Conservation (phyloP, 129 eudicot genomes). For the Flaveria bidentis region DNA sequence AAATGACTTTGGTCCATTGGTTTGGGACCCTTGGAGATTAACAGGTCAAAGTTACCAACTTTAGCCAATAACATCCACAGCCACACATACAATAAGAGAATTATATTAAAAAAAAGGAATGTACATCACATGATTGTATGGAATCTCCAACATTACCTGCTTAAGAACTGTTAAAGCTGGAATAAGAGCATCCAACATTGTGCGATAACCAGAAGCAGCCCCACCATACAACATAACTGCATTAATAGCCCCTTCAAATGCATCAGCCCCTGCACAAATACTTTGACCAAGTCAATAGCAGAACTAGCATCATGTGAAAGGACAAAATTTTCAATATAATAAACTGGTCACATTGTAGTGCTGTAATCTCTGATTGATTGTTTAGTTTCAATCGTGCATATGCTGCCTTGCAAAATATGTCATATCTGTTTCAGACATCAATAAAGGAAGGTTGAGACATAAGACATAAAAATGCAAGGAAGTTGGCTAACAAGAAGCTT, state of each 20-base stretch:
- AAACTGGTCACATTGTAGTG: slow-evolving; percentile 53
- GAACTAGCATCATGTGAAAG: background rate
- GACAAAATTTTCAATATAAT: background rate
- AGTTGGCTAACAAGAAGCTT: background rate
- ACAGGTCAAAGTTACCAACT: background rate
- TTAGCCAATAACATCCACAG: background rate
- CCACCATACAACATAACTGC: slow-evolving; percentile 95
- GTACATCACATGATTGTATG: background rate
- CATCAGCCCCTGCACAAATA: slow-evolving; percentile 71
- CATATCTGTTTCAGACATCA: slow-evolving; percentile 61
- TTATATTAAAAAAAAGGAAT: background rate
- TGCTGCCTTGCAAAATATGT: slow-evolving; percentile 90
- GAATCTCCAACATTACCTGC: slow-evolving; percentile 48
- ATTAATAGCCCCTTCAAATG: slow-evolving; percentile 84
- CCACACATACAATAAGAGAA: background rate
- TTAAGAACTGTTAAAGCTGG: slow-evolving; percentile 70
- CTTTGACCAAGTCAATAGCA: slow-evolving; percentile 23
- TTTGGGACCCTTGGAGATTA: no score
- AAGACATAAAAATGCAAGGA: background rate
- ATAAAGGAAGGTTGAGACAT: background rate
- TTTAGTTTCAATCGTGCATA: slow-evolving; percentile 65
- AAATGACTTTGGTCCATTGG: background rate
- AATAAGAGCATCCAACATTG: slow-evolving; percentile 87
- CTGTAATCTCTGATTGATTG: slow-evolving; percentile 41
- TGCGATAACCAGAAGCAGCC: slow-evolving; percentile 90